Base-by-base conservation (phyloP, 2,329 filamentous ascomycete species). In the Colletotrichum tropicicola region DNA sequence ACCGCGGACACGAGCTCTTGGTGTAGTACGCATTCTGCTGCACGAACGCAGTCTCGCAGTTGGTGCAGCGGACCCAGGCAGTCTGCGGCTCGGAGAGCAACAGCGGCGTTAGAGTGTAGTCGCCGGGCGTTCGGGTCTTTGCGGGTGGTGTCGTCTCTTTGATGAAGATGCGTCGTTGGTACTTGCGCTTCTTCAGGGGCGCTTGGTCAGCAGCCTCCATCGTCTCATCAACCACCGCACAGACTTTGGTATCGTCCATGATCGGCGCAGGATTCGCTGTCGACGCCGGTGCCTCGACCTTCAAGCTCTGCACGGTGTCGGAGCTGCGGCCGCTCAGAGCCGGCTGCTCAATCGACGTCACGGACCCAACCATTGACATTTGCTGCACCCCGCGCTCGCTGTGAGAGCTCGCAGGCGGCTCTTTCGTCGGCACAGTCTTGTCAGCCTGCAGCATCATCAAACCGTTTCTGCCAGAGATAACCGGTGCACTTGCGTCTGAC, bases 21-120 rank as follows among this genome's bases (percentile, higher is more conserved):
- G 94, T 98, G 69, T 90, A 91, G 75, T 97, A 98, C 0, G 93
- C 93, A 68, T 98, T 92, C 41, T 89, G 85, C 76, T 98, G 95
- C 6, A 98, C 91, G 74, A 98, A 99, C 65, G 90, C 88, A 1
- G 86, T 85, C 52, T 88, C 87, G 79, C 96, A 99, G 25, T 92
- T 93, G 54, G 89, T 92, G 79, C 96, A 99, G 68, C 93, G 88
- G 45, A 97, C 92, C 95, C 94, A 98, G 73, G 83, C 93, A 83
- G 82, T 94, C 83, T 80, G 83, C 0, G 91, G 89, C 67, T 94
- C 90, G 0, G 89, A 89, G 1, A 98, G 87, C 0, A 98, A 84
- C 12, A 90, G 83, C 1, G 89, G 85, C 0, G 93, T 97, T 19
- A 95, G 88, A 28, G 92, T 90, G 78, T 98, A 98, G 77, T 96